Base-by-base conservation (phyloP, 257 asterid species). In the Lycium ferocissimum region DNA sequence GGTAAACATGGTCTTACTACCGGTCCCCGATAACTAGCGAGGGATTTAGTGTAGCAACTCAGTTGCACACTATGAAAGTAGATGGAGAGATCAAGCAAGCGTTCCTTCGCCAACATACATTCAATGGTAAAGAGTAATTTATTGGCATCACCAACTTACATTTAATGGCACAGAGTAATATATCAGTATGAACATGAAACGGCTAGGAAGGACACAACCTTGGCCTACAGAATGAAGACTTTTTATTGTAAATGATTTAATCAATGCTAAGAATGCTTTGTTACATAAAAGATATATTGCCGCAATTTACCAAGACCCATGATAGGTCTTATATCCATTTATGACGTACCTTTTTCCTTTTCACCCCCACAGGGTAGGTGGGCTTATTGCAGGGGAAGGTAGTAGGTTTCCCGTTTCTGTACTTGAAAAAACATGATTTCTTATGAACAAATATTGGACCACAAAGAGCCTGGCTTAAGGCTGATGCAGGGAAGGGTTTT, bases 401-500 rank as follows among this genome's bases (percentile, higher is more conserved):
- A 10, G 47, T 7, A 22, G 40, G 22, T 7, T 51, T 40, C 53
- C n/a, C n/a, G n/a, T n/a, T n/a, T n/a, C n/a, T n/a, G 82, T 14
- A 53, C 47, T 76, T 53, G 4, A 33, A 76, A 73, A 69, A 4
- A 0, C 12, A 76, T 51, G 43, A 75, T 75, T 49, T 49, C 59
- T 47, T 53, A 75, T 10, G 62, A 75, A 20, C n/a, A 45, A 47
- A 26, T 11, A 76, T 0, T 76, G 82, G 63, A 76, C 82, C 82
- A 76, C 82, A 26, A 75, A 49, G 38, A 3, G 81, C 2, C 76
- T 35, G 47, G 47, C 76, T 37, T 38, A 37, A 37, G 43, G 76
- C 51, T 37, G 76, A 37, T 14, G 47, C 51, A 37, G 20, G 5
- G 18, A 62, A 76, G 82, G 63, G 47, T 76, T 76, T 76, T 14